phyloP scores from a whole-genome alignment of 768 basidiomycete genomes.

The Rhizopogon rudus region DNA sequence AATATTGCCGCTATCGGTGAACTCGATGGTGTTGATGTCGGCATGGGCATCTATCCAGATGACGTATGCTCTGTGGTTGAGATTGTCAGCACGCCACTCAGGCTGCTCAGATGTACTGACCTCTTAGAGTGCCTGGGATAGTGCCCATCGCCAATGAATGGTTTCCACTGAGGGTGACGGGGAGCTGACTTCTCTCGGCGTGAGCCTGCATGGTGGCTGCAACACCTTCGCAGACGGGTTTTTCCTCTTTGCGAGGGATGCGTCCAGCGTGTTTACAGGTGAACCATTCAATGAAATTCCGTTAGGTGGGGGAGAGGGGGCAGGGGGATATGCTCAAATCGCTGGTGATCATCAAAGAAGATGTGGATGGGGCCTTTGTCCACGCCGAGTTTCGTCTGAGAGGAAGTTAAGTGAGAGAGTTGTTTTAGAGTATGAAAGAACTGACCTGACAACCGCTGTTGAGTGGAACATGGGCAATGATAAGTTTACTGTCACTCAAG shows the following conservation, averaged over 20 bases:
- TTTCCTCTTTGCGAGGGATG: constrained; percentile 85
- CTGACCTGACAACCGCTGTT: too few relatives aligned
- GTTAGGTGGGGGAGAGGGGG: constrained; percentile 34
- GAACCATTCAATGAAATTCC: neutral
- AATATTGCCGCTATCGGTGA: constrained; percentile 87
- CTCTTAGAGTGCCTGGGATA: constrained; percentile 76
- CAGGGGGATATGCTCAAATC: constrained; percentile 59
- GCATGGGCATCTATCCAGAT: constrained; percentile 98
- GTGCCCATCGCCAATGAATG: constrained; percentile 96
- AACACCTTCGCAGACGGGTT: constrained; percentile 87
- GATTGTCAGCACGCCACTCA: constrained; percentile 3
- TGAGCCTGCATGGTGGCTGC: constrained; percentile 73
- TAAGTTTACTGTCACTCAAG: too few relatives aligned
- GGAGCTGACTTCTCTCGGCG: constrained; percentile 72
- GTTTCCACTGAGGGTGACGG: constrained; percentile 92
- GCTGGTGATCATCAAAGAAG: constrained; percentile 84
- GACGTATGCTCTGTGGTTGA: constrained; percentile 54
- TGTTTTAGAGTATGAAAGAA: too few relatives aligned
- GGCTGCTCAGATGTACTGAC: constrained; percentile 32
- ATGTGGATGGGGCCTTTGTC: too few relatives aligned
- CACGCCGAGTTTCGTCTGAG: too few relatives aligned
- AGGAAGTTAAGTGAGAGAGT: too few relatives aligned
- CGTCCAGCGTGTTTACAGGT: constrained; percentile 19
- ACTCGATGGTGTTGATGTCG: constrained; percentile 88
- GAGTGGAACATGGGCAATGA: too few relatives aligned